phyloP scores from a whole-genome alignment of 306 rosid species.

The Fragaria ananassa region DNA sequence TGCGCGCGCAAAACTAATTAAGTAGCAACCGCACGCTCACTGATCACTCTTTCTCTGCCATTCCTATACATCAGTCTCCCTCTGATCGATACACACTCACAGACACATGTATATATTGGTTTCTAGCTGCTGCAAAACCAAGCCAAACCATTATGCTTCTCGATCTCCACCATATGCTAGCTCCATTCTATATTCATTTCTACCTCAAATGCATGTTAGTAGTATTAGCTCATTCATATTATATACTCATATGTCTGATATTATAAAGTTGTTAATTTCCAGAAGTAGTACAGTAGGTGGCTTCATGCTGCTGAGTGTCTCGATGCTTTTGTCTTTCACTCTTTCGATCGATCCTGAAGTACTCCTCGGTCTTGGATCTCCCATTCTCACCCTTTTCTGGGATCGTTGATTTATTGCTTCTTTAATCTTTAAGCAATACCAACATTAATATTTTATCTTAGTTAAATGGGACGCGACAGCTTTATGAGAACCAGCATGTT shows the following conservation, averaged over 20 bases:
- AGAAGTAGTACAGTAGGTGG: background rate
- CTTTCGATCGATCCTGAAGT: constrained; percentile 11
- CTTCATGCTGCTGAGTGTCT: constrained; percentile 18
- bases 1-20: constrained; percentile 36
- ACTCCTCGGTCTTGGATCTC: constrained; percentile 55
- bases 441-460: constrained; percentile 30
- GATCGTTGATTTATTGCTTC: constrained; percentile 35
- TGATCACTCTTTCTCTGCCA: constrained; percentile 16
- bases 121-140: background rate
- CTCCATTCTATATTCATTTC: background rate
- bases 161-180: background rate
- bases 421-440: constrained; percentile 22
- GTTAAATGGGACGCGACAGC: constrained; percentile 31
- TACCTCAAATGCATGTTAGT: background rate
- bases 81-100: background rate
- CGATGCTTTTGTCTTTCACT: constrained; percentile 35
- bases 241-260: background rate
- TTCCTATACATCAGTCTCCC: constrained; percentile 19
- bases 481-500: constrained; percentile 51
- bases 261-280: background rate
- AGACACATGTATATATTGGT: background rate
- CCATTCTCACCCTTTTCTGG: constrained; percentile 39
- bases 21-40: constrained; percentile 47
- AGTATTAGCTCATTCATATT: background rate
- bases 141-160: constrained; percentile 1